phyloP scores from a whole-genome alignment of 495 filamentous ascomycete species.

The Oidiodendron maius region DNA sequence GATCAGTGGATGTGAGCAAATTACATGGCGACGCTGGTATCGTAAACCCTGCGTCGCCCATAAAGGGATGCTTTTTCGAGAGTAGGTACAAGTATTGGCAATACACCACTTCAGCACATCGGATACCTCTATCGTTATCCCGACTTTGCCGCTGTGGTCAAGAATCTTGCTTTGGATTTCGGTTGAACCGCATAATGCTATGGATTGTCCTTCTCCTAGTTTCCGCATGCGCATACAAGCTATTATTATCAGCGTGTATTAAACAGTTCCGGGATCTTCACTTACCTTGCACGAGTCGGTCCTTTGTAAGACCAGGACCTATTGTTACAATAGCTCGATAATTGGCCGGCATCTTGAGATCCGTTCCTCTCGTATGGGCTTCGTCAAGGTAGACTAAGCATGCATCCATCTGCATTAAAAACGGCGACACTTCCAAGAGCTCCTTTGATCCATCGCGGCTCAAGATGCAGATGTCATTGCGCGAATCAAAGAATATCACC shows the following conservation, averaged over 20 bases:
- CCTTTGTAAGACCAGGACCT: constrained; percentile 62
- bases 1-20: constrained; percentile 6
- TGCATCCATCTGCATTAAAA: constrained; percentile 46
- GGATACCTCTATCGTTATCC: constrained; percentile 25
- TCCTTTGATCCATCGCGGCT: constrained; percentile 38
- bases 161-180: constrained; percentile 37
- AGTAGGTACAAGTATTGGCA: constrained; percentile 46
- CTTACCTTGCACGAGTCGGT: constrained; percentile 69
- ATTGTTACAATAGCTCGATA: constrained; percentile 66
- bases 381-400: constrained; percentile 74
- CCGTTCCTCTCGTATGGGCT: constrained; percentile 69
- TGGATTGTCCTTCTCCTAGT: constrained; percentile 55
- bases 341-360: constrained; percentile 55
- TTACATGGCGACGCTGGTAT: constrained; percentile 27
- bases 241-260: constrained; percentile 21
- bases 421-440: constrained; percentile 54
- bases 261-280: not conserved
- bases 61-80: constrained; percentile 42
- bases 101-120: constrained; percentile 58
- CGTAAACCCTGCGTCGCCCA: constrained; percentile 56
- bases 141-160: not conserved
- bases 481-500: constrained; percentile 47
- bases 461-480: constrained; percentile 43
- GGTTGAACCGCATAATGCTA: constrained; percentile 47
- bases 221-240: constrained; percentile 65